Evolutionary conservation across 352 stramenopile species (phyloP), one percentile per base, ranked within the genome.

Genomic region (Phytophthora ramorum): DNA sequence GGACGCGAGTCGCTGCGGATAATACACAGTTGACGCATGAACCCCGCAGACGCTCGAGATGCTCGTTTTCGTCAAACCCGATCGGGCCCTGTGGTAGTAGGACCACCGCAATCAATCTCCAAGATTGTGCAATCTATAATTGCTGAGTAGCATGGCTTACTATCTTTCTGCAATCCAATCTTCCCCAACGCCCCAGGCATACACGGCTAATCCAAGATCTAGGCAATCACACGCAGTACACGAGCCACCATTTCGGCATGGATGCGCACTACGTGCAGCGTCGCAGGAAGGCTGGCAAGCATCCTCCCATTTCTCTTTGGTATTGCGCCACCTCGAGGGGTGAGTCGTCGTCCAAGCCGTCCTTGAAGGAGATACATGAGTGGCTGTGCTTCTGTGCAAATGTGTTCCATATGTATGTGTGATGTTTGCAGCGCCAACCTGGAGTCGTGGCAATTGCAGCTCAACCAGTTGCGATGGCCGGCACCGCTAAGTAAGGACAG

Each of bases 301-400:
- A 78, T 32, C 26, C 59, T 7, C 49, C 55, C 1, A 69, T 88
- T 43, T 60, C 66, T 16, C 59, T 90, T 9, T 80, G 53, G 49
- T 85, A 89, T 59, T 91, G 73, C 57, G 49, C 7, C 55, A 48
- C 17, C 30, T 81, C 13, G 22, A 75, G n/a, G 20, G 34, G 59
- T 12, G n/a, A 60, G 12, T 26, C 43, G 19, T 48, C 48, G 30
- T 12, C 63, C 17, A 59, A 66, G 48, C 43, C 58, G 16, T 50
- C 55, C 4, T 16, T 54, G 5, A 56, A 72, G 45, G 51, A 79
- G 3, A 63, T 37, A 52, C 43, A 78, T 52, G 64, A 78, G 22
- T 91, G 83, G 83, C 73, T 91, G 16, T 86, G 78, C 71, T 89
- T 91, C 50, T 91, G 79, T 56, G 78, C 78, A 2, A 89, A 89